Conservation (phyloP, 176 grass and related monocot species). For the Neostapfia colusana region DNA sequence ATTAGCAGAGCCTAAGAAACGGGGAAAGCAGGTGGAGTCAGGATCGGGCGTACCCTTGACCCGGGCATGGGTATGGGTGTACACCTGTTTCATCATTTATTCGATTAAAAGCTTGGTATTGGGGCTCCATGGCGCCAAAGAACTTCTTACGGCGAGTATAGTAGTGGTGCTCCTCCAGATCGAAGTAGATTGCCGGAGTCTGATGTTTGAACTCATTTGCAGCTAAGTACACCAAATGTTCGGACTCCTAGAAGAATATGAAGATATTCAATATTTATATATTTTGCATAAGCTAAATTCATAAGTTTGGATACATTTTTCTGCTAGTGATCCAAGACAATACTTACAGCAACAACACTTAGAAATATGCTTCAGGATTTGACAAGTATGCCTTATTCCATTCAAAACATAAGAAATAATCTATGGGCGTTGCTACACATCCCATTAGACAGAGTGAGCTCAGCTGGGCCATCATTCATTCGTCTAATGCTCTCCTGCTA, state of each 20-base stretch:
- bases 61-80: too few species aligned
- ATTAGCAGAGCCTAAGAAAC: too few species aligned
- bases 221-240: conserved; percentile 20
- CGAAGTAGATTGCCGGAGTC: too few species aligned
- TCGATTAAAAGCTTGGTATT: too few species aligned
- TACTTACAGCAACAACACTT: conserved; percentile 12
- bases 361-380: conserved; percentile 17
- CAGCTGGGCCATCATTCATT: conserved; percentile 9
- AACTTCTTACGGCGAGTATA: too few species aligned
- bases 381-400: conserved; percentile 1
- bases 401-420: neutral
- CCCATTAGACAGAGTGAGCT: conserved; percentile 13
- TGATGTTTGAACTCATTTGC: conserved; percentile 37
- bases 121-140: too few species aligned
- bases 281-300: neutral
- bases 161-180: too few species aligned
- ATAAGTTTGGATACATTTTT: neutral
- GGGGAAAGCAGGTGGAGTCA: too few species aligned
- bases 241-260: conserved; percentile 37
- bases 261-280: conserved; percentile 1
- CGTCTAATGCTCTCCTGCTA: conserved; percentile 11
- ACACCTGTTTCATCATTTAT: too few species aligned
- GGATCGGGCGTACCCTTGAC: too few species aligned
- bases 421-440: neutral
- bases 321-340: neutral